These are phyloP conservation scores for Telopea speciosissima DNA, from an alignment of 177 flowering plant genomes.

Conservation along the genomic window DNA sequence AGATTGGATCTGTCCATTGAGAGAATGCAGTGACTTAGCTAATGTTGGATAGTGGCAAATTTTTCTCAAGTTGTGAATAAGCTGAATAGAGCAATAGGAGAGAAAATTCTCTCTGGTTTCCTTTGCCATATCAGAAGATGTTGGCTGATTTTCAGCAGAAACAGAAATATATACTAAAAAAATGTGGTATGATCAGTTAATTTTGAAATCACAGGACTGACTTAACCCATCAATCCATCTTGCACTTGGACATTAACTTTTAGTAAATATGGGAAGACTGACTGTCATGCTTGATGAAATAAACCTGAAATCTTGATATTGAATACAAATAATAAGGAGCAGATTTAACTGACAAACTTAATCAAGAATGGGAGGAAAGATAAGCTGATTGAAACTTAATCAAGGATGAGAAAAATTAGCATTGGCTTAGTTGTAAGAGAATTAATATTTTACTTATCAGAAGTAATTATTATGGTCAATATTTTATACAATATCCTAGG, in stretches of 20 bases:
- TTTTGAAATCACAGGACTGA: neutral
- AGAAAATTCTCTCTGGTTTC: neutral
- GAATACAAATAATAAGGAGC: no score
- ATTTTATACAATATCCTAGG: no score
- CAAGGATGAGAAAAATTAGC: no score
- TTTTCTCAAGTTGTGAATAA: no score
- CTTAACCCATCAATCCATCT: neutral
- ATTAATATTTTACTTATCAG: no score
- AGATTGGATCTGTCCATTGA: neutral
- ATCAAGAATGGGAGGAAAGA: no score
- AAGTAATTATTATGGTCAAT: no score
- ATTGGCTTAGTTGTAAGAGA: no score
- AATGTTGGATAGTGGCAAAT: neutral
- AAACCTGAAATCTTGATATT: no score
- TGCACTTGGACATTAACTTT: neutral
- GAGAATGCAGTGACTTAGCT: neutral
- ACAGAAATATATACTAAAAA: neutral
- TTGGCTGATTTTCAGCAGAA: neutral
- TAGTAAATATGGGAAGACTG: neutral
- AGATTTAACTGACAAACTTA: no score
- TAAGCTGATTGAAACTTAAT: no score
- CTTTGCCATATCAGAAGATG: neutral
- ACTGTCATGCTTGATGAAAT: neutral
- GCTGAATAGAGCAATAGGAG: neutral
- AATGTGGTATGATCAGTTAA: neutral